Conservation (phyloP, 1,284 basidiomycete species). For the Puccinia polysora region DNA sequence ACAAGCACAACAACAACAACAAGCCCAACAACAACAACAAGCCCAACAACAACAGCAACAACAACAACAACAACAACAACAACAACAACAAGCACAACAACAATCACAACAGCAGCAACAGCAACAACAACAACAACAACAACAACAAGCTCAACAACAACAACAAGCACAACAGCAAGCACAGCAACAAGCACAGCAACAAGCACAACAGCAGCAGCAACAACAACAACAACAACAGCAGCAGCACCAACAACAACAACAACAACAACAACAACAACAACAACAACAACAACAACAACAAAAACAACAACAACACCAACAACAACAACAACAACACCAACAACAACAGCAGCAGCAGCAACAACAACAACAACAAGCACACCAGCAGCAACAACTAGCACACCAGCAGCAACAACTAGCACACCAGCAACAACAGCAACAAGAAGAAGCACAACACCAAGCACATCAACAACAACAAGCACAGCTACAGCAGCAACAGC, state of each 20-base stretch:
- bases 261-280: background rate
- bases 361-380: background rate
- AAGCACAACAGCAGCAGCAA: conserved; percentile 11
- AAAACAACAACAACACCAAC: background rate
- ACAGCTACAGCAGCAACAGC: too few relatives aligned
- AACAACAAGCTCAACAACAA: background rate
- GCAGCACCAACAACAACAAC: background rate
- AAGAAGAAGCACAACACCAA: too few relatives aligned
- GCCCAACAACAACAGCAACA: too few relatives aligned
- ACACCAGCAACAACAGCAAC: conserved; percentile 11
- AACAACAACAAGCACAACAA: background rate
- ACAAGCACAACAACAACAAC: background rate
- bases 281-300: background rate
- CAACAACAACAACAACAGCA: background rate
- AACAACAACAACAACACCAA: conserved; percentile 16
- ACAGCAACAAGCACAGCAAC: conserved; percentile 17
- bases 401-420: conserved; percentile 11
- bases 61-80: background rate
- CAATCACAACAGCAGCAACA: background rate
- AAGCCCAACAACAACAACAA: conserved; percentile 3
- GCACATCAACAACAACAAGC: too few relatives aligned
- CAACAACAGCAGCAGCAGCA: background rate
- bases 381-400: background rate
- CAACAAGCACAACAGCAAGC: conserved; percentile 20
- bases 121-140: background rate